Conservation (phyloP, 495 filamentous ascomycete genomes). For the Aspergillus wentii region DNA sequence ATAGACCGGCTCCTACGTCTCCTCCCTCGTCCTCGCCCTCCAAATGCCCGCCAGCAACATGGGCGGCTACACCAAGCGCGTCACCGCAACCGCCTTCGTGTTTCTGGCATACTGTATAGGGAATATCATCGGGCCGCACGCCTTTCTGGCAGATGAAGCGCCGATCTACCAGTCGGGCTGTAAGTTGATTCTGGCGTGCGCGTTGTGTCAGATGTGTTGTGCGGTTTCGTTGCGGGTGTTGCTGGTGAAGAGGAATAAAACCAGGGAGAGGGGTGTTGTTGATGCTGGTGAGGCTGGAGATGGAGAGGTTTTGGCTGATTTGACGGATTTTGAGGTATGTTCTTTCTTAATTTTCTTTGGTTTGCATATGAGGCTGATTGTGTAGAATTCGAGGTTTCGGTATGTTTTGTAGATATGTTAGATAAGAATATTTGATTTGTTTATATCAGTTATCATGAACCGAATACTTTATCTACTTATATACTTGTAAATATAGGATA, state of each 20-base stretch:
- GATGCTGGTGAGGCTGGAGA: neutral
- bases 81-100: constrained; percentile 32
- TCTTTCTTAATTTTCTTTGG: neutral
- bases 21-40: constrained; percentile 31
- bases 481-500: too few species aligned
- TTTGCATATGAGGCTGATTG: neutral
- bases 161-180: constrained; percentile 31
- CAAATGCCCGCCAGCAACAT: constrained; percentile 39
- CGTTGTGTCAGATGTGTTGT: constrained; percentile 9
- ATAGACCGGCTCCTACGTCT: constrained; percentile 29
- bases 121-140: constrained; percentile 31
- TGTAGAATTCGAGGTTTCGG: constrained; percentile 10
- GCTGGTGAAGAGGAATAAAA: constrained; percentile 8
- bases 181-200: constrained; percentile 26
- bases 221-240: constrained; percentile 8
- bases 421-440: constrained; percentile 1
- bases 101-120: constrained; percentile 36
- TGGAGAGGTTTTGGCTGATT: constrained; percentile 6
- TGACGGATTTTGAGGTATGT: constrained; percentile 16
- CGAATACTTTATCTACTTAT: constrained; percentile 26
- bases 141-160: constrained; percentile 27
- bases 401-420: constrained; percentile 8
- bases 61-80: constrained; percentile 37
- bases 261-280: constrained; percentile 6
- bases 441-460: neutral